phyloP scores from a whole-genome alignment of 768 basidiomycete genomes.

The Crucibulum laeve region DNA sequence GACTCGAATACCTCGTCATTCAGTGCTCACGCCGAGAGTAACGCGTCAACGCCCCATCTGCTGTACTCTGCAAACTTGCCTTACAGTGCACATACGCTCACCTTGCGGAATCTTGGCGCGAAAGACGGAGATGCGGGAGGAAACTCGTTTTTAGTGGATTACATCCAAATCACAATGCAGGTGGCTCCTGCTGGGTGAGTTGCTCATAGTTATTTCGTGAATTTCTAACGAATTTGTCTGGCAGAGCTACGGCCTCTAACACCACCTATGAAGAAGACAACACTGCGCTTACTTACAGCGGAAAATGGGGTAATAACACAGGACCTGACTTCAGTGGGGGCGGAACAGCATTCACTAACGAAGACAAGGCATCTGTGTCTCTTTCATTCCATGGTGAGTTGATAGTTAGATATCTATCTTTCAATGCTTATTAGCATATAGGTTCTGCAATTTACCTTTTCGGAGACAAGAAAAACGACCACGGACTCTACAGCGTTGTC shows the following conservation, averaged over 20 bases:
- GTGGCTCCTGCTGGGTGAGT: conserved; percentile 38
- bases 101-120: conserved; percentile 36
- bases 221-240: neutral
- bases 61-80: conserved; percentile 31
- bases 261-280: conserved; percentile 37
- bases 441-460: conserved; percentile 41
- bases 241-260: conserved; percentile 36
- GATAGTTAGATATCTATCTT: neutral
- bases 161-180: conserved; percentile 34
- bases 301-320: conserved; percentile 37
- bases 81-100: conserved; percentile 32
- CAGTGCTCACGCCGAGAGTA: conserved; percentile 27
- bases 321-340: conserved; percentile 41
- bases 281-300: conserved; percentile 31
- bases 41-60: conserved; percentile 25
- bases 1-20: conserved; percentile 21
- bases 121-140: conserved; percentile 29
- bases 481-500: conserved; percentile 36
- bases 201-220: neutral
- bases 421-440: conserved; percentile 8
- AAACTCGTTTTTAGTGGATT: conserved; percentile 36
- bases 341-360: conserved; percentile 37
- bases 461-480: conserved; percentile 48
- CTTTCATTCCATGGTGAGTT: conserved; percentile 35
- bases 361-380: conserved; percentile 32